Evolutionary conservation across 257 asterid genomes (phyloP).

Genomic region (Solanum phureja): DNA sequence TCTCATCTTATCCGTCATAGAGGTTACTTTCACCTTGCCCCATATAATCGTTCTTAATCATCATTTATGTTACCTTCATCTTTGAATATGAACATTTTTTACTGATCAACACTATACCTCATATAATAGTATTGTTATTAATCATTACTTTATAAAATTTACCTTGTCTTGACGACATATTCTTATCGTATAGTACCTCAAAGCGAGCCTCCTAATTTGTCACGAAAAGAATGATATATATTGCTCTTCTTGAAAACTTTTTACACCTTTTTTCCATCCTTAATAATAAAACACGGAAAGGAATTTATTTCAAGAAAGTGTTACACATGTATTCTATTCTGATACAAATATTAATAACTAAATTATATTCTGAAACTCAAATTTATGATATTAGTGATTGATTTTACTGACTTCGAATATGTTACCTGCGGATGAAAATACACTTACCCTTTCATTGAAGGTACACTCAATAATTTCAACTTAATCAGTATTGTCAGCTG

Average conservation of each 20-base stretch:
- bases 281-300: neutral
- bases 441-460: neutral
- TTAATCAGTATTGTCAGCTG: neutral
- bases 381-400: neutral
- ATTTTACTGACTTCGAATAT: neutral
- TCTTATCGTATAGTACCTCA: neutral
- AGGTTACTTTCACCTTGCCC: neutral
- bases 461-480: neutral
- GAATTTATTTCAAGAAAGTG: neutral
- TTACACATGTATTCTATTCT: too few species aligned
- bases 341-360: too few species aligned
- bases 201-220: neutral
- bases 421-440: neutral
- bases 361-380: neutral
- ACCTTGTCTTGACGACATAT: neutral
- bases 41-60: neutral
- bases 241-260: neutral
- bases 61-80: neutral
- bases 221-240: neutral
- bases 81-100: neutral
- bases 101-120: too few species aligned
- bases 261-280: neutral
- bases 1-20: neutral
- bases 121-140: neutral
- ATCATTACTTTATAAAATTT: neutral